These are phyloP conservation scores for Rossbeevera mucosa DNA, from an alignment of 768 basidiomycete species.

Conservation along the genomic window DNA sequence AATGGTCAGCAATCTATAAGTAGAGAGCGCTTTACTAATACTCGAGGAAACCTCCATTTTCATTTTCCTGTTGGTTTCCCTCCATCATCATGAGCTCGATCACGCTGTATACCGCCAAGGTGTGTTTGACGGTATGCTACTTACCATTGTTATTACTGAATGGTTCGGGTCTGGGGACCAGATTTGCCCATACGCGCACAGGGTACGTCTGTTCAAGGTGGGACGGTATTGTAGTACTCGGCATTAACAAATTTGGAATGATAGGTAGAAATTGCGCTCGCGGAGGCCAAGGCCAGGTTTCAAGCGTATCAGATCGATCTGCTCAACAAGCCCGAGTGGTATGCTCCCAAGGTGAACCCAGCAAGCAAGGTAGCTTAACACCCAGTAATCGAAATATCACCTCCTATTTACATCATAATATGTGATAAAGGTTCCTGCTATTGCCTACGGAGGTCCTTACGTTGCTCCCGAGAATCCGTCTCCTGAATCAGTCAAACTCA, in stretches of 20 bases:
- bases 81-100: constrained; percentile 23
- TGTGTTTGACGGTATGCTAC: constrained; percentile 13
- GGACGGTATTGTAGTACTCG: neutral
- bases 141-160: neutral
- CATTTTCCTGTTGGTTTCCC: neutral
- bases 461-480: constrained; percentile 54
- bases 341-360: constrained; percentile 59
- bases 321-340: constrained; percentile 65
- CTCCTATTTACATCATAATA: neutral
- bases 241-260: neutral
- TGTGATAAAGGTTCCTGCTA: constrained; percentile 25
- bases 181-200: constrained; percentile 58
- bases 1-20: constrained; percentile 3
- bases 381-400: neutral
- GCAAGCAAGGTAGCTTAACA: constrained; percentile 51
- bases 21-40: neutral
- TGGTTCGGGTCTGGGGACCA: constrained; percentile 15
- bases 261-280: constrained; percentile 58
- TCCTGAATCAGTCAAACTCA: constrained; percentile 53
- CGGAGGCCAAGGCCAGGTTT: constrained; percentile 47
- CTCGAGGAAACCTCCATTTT: neutral
- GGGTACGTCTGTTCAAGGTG: constrained; percentile 32
- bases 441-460: constrained; percentile 58
- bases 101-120: constrained; percentile 48
- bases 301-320: constrained; percentile 57